Percentiles rank a stretch among this genome's conserved stretches.
Conservation (phyloP, 495 filamentous ascomycete genomes). For the Mytilinidion resinicola region DNA sequence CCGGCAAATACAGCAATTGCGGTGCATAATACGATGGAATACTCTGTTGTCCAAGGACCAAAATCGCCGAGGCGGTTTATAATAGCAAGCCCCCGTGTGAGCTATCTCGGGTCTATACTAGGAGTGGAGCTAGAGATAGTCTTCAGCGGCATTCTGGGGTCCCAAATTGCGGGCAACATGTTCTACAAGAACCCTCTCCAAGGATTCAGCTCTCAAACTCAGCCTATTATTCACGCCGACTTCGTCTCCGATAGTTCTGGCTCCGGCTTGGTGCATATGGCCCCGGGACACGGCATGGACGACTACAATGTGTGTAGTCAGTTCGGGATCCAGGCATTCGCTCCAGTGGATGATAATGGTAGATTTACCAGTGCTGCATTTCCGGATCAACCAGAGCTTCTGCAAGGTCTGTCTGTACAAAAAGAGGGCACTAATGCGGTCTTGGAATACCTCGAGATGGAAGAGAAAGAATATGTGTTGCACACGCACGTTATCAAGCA, state of each 20-base stretch:
- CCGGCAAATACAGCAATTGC: slow-evolving; percentile 90
- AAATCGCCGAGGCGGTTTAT: slow-evolving; percentile 10
- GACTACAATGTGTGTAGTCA: slow-evolving; percentile 78
- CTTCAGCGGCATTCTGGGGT: slow-evolving; percentile 55
- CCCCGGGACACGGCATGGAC: slow-evolving; percentile 93
- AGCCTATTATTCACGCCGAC: slow-evolving; percentile 69
- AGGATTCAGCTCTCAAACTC: slow-evolving; percentile 43
- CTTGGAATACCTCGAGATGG: slow-evolving; percentile 54
- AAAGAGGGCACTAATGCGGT: slow-evolving; percentile 61
- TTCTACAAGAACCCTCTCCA: slow-evolving; percentile 62
- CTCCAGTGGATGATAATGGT: slow-evolving; percentile 77
- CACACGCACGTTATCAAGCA: slow-evolving; percentile 64
- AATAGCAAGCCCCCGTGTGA: slow-evolving; percentile 18
- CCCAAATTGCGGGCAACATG: slow-evolving; percentile 52
- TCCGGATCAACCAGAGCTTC: slow-evolving; percentile 53
- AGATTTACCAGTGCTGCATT: slow-evolving; percentile 69
- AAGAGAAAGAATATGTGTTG: slow-evolving; percentile 46
- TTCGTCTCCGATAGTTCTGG: slow-evolving; percentile 86
- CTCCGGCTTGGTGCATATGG: slow-evolving; percentile 86
- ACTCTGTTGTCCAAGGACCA: slow-evolving; percentile 57
- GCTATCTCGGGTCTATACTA: slow-evolving; percentile 9
- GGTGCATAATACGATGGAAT: slow-evolving; percentile 63
- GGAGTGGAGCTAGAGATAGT: slow-evolving; percentile 39
- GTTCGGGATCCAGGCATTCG: slow-evolving; percentile 59
- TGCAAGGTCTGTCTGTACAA: slow-evolving; percentile 58